These are phyloP conservation scores for Paxillus rubicundulus DNA, from an alignment of 768 basidiomycete genomes.

Conservation along the genomic window DNA sequence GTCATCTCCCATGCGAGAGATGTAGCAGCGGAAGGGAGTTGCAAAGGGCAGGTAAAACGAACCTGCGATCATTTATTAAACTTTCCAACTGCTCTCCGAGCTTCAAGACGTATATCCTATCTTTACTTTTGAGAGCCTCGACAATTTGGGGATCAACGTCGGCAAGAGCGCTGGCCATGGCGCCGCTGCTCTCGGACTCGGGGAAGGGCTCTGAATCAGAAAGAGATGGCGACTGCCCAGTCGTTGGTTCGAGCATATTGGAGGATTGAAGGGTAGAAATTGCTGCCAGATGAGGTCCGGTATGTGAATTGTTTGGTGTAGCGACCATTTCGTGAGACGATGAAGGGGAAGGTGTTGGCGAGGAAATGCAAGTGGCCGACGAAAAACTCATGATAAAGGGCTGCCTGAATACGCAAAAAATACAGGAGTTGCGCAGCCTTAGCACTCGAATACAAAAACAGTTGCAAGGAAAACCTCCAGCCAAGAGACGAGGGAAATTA, in stretches of 20 bases:
- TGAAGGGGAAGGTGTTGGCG: slow-evolving; percentile 7
- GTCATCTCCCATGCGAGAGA: slow-evolving; percentile 8
- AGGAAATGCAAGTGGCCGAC: slow-evolving; percentile 12
- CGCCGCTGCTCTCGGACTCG: slow-evolving; percentile 26
- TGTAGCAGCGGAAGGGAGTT: not conserved
- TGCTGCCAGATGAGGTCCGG: slow-evolving; percentile 11
- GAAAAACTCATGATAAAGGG: slow-evolving; percentile 9
- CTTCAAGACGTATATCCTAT: slow-evolving; percentile 83
- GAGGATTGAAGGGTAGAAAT: slow-evolving; percentile 9
- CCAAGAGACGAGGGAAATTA: not conserved
- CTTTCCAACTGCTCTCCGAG: slow-evolving; percentile 85
- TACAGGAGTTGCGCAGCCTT: slow-evolving; percentile 8
- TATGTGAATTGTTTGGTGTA: slow-evolving; percentile 9
- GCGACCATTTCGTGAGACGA: slow-evolving; percentile 11
- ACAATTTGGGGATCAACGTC: slow-evolving; percentile 79
- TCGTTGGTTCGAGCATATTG: slow-evolving; percentile 13
- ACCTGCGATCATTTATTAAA: slow-evolving; percentile 75
- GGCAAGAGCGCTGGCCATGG: slow-evolving; percentile 19
- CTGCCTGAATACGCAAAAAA: slow-evolving; percentile 2
- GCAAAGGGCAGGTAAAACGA: slow-evolving; percentile 25
- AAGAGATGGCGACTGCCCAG: slow-evolving; percentile 15
- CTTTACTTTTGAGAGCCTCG: slow-evolving; percentile 85
- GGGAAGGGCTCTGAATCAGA: slow-evolving; percentile 29
- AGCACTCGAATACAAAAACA: slow-evolving; percentile 8
- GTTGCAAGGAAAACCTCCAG: not conserved